phyloP scores from a whole-genome alignment of 2,329 filamentous ascomycete species.

The Aureobasidium pullulans region DNA sequence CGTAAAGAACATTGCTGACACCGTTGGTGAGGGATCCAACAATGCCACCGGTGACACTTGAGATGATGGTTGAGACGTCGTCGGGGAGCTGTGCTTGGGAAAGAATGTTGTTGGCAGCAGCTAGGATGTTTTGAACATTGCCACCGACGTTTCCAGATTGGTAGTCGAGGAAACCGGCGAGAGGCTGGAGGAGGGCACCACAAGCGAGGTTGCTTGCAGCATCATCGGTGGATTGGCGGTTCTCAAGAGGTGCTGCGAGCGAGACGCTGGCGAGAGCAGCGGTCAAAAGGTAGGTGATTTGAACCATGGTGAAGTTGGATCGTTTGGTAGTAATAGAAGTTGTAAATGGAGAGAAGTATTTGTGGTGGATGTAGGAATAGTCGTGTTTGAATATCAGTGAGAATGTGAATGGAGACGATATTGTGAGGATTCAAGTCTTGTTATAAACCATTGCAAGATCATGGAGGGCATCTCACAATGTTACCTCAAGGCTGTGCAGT shows the following conservation, averaged over 20 bases:
- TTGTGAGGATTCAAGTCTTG: too few species aligned
- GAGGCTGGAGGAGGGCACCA: slow-evolving; percentile 2
- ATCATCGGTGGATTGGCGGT: not conserved
- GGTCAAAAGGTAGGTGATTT: not conserved
- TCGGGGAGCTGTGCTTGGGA: not conserved
- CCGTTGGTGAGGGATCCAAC: not conserved
- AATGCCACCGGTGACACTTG: slow-evolving; percentile 3
- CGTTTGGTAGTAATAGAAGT: not conserved
- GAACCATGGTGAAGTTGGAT: not conserved
- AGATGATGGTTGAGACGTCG: not conserved
- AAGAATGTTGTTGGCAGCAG: not conserved
- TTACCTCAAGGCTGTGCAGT: too few species aligned
- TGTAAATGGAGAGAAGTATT: not conserved
- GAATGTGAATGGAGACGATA: too few species aligned
- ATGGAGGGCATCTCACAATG: too few species aligned
- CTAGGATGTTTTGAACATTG: not conserved
- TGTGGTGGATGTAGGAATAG: too few species aligned
- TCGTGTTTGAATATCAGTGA: too few species aligned
- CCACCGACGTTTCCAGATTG: not conserved
- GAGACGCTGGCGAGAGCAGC: not conserved
- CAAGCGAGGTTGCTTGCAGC: not conserved
- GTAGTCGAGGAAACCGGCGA: slow-evolving; percentile 10
- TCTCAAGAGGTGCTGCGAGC: not conserved
- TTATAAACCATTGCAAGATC: too few species aligned
- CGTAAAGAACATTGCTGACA: not conserved